A percentile compares a stretch with the other conserved stretches of the same genome.
Evolutionary conservation across 139 green algal genomes (phyloP).

Genomic region (Chlorella sp.): DNA sequence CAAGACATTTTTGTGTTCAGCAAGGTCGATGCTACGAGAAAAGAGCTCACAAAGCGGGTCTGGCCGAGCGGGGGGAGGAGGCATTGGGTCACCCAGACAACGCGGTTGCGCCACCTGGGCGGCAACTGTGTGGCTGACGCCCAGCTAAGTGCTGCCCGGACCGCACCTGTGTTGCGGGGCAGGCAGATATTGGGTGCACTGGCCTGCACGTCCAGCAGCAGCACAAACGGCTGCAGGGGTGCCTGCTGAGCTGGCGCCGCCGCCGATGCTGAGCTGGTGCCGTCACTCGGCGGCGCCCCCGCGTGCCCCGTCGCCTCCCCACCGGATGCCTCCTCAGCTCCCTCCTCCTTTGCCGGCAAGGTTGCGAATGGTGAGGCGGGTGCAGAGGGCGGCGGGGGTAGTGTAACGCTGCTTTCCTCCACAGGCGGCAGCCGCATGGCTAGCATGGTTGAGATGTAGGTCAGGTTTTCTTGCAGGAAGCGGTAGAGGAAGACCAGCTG

Average conservation of each 20-base stretch:
- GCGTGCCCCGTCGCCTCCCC: neutral
- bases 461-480: constrained; percentile 75
- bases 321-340: neutral
- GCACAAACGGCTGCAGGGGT: constrained; percentile 47
- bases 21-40: too few species aligned
- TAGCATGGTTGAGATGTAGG: constrained; percentile 62
- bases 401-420: neutral
- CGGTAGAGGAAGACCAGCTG: constrained; percentile 89
- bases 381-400: neutral
- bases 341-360: neutral
- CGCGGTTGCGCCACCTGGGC: too few species aligned
- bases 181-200: constrained; percentile 83
- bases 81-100: neutral
- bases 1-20: neutral
- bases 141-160: neutral
- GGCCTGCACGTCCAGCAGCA: constrained; percentile 81
- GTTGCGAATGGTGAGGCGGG: neutral
- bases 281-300: neutral
- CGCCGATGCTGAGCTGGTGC: neutral
- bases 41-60: neutral
- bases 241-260: neutral
- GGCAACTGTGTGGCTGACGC: too few species aligned
- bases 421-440: constrained; percentile 36
- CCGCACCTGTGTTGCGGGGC: constrained; percentile 58
- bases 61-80: neutral